These are phyloP conservation scores for Termitomyces sp. DNA, from an alignment of 768 basidiomycete genomes.

Conservation along the genomic window DNA sequence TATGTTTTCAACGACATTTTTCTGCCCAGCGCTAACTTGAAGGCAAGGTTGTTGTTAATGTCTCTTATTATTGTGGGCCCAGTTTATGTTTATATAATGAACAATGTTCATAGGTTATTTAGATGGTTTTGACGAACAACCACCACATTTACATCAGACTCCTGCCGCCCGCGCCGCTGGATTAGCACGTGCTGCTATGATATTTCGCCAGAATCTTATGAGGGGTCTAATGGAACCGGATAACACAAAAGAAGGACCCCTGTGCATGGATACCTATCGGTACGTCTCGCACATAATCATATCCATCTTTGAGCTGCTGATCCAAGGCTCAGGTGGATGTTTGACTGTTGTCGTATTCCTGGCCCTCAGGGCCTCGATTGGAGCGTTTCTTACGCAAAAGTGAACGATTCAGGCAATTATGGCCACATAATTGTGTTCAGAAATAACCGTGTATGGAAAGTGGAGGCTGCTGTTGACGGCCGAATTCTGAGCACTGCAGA, in stretches of 20 bases:
- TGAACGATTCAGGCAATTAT: conserved; percentile 49
- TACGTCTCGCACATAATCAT: conserved; percentile 20
- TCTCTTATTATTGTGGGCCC: conserved; percentile 85
- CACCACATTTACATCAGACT: conserved; percentile 51
- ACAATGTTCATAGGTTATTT: neutral
- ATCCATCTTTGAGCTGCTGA: neutral
- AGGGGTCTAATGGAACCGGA: conserved; percentile 64
- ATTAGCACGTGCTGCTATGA: conserved; percentile 64
- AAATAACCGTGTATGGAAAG: conserved; percentile 80
- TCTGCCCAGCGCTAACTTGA: neutral
- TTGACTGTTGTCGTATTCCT: conserved; percentile 82
- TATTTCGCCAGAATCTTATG: conserved; percentile 68
- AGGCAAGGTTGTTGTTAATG: conserved; percentile 71
- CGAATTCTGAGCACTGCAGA: conserved; percentile 59
- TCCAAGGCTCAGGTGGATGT: conserved; percentile 68
- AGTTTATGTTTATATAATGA: neutral
- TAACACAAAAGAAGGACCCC: conserved; percentile 55
- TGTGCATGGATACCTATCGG: conserved; percentile 90
- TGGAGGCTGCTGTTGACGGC: conserved; percentile 54
- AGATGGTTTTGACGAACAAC: conserved; percentile 79
- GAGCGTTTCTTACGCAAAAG: conserved; percentile 61
- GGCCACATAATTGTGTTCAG: conserved; percentile 86
- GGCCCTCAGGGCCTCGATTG: conserved; percentile 72
- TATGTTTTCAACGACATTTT: conserved; percentile 25
- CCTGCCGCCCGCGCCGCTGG: conserved; percentile 65